Base-by-base conservation (phyloP, 148 eudicot genomes). In the Vaccinium darrowii region DNA sequence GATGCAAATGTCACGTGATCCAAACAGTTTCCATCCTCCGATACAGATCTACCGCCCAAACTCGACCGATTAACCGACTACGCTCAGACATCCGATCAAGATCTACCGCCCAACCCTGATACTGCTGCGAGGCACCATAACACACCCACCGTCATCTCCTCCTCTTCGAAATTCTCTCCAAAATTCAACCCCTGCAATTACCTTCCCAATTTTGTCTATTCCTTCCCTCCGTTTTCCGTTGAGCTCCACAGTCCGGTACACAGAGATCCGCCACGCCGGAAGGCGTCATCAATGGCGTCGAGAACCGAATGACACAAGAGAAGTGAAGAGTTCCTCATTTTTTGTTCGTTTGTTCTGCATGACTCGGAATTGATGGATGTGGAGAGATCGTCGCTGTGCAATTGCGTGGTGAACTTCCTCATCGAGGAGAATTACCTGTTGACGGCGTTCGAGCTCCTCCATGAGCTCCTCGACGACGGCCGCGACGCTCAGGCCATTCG, bases 401-500 rank as follows among this genome's bases (percentile, higher is more conserved):
- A 97, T 89, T 97, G 99, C 86, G 99, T 97, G 80, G 99, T 97
- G 86, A 97, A 97, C 91, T 97, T 97, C 84, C 87, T 95, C 18
- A 77, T 97, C 39, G 99, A 97, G 73, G 99, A 97, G 91, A 97
- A 95, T 84, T 97, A 97, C 89, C 69, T 94, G 39, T 87, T 97
- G 25, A 89, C 98, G 79, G 99, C 99, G 7, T 97, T 97, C 88
- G 99, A 97, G 92, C 98, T 97, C 49, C 99, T 97, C 83, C 99
- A 97, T 84, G 99, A 97, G 91, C 98, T 97, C 10, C 91, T 97
- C 58, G 99, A 97, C 57, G 99, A 97, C 30, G 99, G 99, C n/a
- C 93, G 98, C 65, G 99, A 95, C 53, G 94, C 90, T 82, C 98
- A 91, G 27, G 99, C 99, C 12, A 97, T 97, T 88, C 94, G 99